These are phyloP conservation scores for Phytopythium oedochilum DNA, from an alignment of 352 stramenopile genomes.

Conservation along the genomic window DNA sequence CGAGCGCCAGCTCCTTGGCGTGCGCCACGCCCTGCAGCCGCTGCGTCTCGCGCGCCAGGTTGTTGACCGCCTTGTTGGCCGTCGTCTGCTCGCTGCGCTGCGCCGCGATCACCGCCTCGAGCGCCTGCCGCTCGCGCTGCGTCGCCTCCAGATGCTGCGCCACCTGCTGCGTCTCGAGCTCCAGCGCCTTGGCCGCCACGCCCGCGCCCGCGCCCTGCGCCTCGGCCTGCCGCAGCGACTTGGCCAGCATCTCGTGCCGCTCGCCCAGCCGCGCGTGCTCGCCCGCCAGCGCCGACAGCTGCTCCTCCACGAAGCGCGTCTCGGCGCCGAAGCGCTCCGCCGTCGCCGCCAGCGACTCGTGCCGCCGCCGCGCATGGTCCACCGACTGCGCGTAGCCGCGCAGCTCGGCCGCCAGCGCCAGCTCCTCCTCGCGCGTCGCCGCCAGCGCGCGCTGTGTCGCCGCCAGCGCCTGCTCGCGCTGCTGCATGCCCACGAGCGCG, in stretches of 20 bases:
- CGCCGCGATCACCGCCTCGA: constrained; percentile 81
- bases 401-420: constrained; percentile 83
- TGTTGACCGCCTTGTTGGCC: constrained; percentile 89
- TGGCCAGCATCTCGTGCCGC: constrained; percentile 82
- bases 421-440: constrained; percentile 73
- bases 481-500: constrained; percentile 87
- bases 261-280: constrained; percentile 79
- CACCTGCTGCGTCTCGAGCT: constrained; percentile 61
- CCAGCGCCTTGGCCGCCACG: constrained; percentile 60
- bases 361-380: constrained; percentile 67
- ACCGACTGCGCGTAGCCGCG: constrained; percentile 86
- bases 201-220: constrained; percentile 66
- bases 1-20: constrained; percentile 88
- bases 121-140: constrained; percentile 81
- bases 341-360: constrained; percentile 82
- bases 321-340: constrained; percentile 85
- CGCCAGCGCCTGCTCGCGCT: constrained; percentile 90
- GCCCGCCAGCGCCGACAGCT: constrained; percentile 41
- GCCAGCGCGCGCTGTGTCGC: constrained; percentile 86
- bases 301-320: constrained; percentile 70
- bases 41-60: constrained; percentile 83
- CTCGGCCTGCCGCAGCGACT: constrained; percentile 87
- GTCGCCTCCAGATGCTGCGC: constrained; percentile 78
- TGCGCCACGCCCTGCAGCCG: constrained; percentile 70
- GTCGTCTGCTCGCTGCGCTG: constrained; percentile 88